These are phyloP conservation scores for Lentithecium fluviatile DNA, from an alignment of 495 filamentous ascomycete genomes.

Conservation along the genomic window DNA sequence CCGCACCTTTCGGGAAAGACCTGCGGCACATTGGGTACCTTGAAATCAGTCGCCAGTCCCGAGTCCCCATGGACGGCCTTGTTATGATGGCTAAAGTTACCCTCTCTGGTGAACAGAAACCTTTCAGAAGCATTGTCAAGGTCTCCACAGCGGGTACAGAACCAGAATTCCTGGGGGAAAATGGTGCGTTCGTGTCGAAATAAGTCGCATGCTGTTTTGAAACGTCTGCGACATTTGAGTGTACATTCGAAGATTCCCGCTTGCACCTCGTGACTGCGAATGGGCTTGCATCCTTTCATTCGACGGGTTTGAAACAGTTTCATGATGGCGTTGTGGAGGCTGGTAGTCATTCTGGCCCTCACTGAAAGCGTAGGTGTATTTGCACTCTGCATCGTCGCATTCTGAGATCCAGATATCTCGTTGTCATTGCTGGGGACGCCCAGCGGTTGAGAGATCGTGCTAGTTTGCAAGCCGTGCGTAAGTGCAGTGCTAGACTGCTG, in stretches of 20 bases:
- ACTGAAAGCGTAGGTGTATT: neutral
- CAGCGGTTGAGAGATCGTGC: too few species aligned
- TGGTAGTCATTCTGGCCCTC: neutral
- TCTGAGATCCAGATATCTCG: too few species aligned
- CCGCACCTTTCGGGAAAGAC: conserved; percentile 10
- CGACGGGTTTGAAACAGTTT: neutral
- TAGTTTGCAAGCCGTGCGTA: too few species aligned
- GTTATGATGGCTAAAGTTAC: conserved; percentile 12
- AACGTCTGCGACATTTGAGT: neutral
- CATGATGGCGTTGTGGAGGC: neutral
- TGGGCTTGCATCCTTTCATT: neutral
- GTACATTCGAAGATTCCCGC: conserved; percentile 5
- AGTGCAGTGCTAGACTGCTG: too few species aligned
- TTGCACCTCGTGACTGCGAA: conserved; percentile 2
- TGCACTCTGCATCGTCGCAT: neutral
- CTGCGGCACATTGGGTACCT: neutral
- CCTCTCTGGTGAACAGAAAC: neutral
- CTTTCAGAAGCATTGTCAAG: neutral
- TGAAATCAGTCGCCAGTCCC: neutral
- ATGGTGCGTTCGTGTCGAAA: conserved; percentile 1
- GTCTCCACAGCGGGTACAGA: conserved; percentile 13
- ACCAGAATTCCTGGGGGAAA: conserved; percentile 12
- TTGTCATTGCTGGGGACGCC: too few species aligned
- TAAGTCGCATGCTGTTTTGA: neutral
- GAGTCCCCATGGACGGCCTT: neutral